phyloP scores from a whole-genome alignment of 495 filamentous ascomycete genomes.

The Schizothecium vesticola region DNA sequence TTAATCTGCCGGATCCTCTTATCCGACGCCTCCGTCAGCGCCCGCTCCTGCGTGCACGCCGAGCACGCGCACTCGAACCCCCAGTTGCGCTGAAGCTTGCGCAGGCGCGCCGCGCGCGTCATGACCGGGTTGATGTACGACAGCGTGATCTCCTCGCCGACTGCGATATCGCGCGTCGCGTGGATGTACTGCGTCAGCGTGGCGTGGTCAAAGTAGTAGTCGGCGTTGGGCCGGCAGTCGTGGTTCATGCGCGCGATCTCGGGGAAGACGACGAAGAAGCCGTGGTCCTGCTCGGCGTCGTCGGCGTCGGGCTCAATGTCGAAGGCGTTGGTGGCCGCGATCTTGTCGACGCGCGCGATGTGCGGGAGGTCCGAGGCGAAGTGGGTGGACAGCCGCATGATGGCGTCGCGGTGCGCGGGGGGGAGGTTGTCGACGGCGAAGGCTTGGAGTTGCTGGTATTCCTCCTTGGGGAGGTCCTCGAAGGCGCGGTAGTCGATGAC shows the following conservation, averaged over 20 bases:
- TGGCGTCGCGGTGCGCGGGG: slow-evolving; percentile 14
- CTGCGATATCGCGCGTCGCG: slow-evolving; percentile 30
- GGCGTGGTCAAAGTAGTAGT: slow-evolving; percentile 36
- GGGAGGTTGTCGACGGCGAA: slow-evolving; percentile 25
- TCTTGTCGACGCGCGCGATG: slow-evolving; percentile 17
- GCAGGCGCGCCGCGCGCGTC: slow-evolving; percentile 22
- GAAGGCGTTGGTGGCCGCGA: slow-evolving; percentile 31
- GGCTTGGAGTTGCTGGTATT: slow-evolving; percentile 23
- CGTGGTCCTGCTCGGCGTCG: slow-evolving; percentile 21
- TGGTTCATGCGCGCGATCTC: slow-evolving; percentile 40
- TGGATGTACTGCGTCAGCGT: slow-evolving; percentile 33
- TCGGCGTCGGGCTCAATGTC: slow-evolving; percentile 26
- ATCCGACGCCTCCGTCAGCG: slow-evolving; percentile 28
- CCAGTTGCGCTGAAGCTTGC: slow-evolving; percentile 29
- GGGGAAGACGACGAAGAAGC: slow-evolving; percentile 29
- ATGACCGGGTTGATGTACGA: slow-evolving; percentile 37
- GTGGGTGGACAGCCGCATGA: slow-evolving; percentile 31
- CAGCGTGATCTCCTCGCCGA: slow-evolving; percentile 36
- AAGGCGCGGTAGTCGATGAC: slow-evolving; percentile 35
- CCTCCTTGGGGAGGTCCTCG: slow-evolving; percentile 19
- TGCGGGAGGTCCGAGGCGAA: slow-evolving; percentile 7
- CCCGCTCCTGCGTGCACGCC: slow-evolving; percentile 23
- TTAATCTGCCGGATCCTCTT: slow-evolving; percentile 28
- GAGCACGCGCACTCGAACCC: slow-evolving; percentile 37
- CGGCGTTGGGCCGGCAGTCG: slow-evolving; percentile 41